A percentile compares a stretch with the other conserved stretches of the same genome.
These are phyloP conservation scores for Geosmithia putterillii DNA, from an alignment of 2,329 filamentous ascomycete genomes.

Conservation along the genomic window DNA sequence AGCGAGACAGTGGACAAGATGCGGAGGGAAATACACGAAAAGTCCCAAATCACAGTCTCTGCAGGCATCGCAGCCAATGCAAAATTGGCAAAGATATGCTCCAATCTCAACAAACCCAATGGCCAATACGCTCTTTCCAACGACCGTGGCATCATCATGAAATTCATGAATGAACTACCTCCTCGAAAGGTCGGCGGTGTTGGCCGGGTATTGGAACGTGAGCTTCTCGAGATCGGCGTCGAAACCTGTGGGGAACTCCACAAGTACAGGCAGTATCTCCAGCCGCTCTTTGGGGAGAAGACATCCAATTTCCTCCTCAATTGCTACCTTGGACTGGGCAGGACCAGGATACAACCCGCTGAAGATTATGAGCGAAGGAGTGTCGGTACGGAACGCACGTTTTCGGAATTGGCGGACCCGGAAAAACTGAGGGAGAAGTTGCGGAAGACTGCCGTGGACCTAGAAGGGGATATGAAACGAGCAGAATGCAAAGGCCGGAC, in stretches of 20 bases:
- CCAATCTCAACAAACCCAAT: slow-evolving; percentile 93
- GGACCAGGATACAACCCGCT: slow-evolving; percentile 73
- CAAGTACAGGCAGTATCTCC: slow-evolving; percentile 57
- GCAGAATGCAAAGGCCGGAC: slow-evolving; percentile 85
- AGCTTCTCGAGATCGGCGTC: slow-evolving; percentile 77
- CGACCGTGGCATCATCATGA: slow-evolving; percentile 63
- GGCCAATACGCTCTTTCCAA: slow-evolving; percentile 71
- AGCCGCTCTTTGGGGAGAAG: slow-evolving; percentile 80
- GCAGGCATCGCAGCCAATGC: slow-evolving; percentile 91
- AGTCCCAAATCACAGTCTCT: slow-evolving; percentile 76
- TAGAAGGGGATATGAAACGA: slow-evolving; percentile 72
- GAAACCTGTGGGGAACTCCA: slow-evolving; percentile 86
- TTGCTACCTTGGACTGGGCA: slow-evolving; percentile 74
- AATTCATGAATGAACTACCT: slow-evolving; percentile 73
- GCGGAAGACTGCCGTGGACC: slow-evolving; percentile 65
- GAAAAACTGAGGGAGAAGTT: slow-evolving; percentile 63
- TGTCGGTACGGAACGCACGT: slow-evolving; percentile 88
- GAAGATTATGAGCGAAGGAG: slow-evolving; percentile 89
- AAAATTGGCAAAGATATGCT: slow-evolving; percentile 88
- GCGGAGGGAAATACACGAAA: slow-evolving; percentile 62
- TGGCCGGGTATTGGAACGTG: slow-evolving; percentile 85
- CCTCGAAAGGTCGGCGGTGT: slow-evolving; percentile 90
- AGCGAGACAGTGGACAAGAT: slow-evolving; percentile 67
- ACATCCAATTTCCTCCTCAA: slow-evolving; percentile 76
- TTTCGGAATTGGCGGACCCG: slow-evolving; percentile 64